Evolutionary conservation across 1,284 basidiomycete species (phyloP), one percentile per base, ranked within the genome.

Genomic region (Pseudozyma thailandica): DNA sequence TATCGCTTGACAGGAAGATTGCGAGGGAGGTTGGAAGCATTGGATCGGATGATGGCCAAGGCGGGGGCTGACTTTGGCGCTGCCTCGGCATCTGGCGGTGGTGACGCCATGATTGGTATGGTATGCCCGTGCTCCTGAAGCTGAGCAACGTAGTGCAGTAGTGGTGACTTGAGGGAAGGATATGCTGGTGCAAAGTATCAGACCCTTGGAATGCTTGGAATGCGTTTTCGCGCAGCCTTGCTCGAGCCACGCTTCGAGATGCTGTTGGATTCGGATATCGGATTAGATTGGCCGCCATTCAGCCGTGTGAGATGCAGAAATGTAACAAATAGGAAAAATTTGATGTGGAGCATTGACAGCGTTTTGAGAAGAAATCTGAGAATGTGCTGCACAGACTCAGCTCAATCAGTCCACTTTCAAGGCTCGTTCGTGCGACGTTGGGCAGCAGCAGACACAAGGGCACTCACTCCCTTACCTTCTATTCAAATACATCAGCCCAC

Each of bases 1-100:
- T 74, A 78, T n/a, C 78, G 66, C 53, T 82, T 82, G 39, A 82
- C 78, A 4, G 80, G 79, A 33, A 78, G 69, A 48, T 80, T 81
- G 31, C 79, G 79, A 26, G 75, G 69, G 15, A 69, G 63, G 28
- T 66, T 63, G 48, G 56, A 55, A 18, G 63, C 63, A 35, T 66
- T 66, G 18, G 58, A 59, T 33, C 63, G 42, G 41, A 66, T 48
- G 18, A 66, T 66, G 10, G 52, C 52, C 10, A 66, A 44, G 1
- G 41, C 63, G 3, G 63, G 63, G 4, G 62, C 54, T 31, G 48
- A 42, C 20, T 50, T 49, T 3, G 52, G 56, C 30, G 53, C 50
- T 4, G 30, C 38, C 26, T 50, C 46, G 8, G 28, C 39, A n/a
- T 56, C 53, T 20, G 51, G 50, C 6, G 37, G 50, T 25, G 65